Base-by-base conservation (phyloP, 257 asterid species). In the Verbascum thapsus region DNA sequence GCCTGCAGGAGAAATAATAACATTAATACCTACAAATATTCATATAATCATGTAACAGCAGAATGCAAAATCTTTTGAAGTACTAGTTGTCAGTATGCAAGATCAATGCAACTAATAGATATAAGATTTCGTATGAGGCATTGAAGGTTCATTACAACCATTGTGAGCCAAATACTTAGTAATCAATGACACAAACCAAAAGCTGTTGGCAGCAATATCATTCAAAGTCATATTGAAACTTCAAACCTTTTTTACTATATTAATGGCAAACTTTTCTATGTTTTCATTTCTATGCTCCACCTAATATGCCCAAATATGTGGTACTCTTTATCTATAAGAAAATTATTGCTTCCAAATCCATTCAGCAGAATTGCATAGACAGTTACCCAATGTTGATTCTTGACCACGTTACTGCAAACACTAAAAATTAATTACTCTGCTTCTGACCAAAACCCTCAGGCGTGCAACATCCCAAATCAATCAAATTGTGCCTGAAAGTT, bases 1-100 rank as follows among this genome's bases (percentile, higher is more conserved):
- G 96, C 82, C 96, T 85, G 84, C 77, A 74, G 34, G 23, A 72
- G 32, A 56, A 58, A 35, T 64, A 56, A 53, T 38, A 51, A 37
- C 50, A 53, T 30, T 13, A 74, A 17, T 12, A 66, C 23, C 66
- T 30, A 57, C 53, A 61, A 18, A 34, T n/a, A 57, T 37, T 6
- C 71, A 7, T 3, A 18, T 26, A 53, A 44, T 6, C 30, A 57
- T 17, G 12, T 45, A 34, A 8, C 9, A 19, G 50, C 23, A 57
- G 6, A 8, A 15, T 7, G 26, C 23, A 39, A 34, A 17, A 45
- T 12, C 44, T n/a, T 53, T 8, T 11, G 40, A 37, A 63, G 8
- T 7, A 35, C 15, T 26, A 44, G 7, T 30, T 62, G 15, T 53
- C 35, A 47, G 30, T 8, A 17, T 8, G 22, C n/a, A 15, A 44